phyloP scores from a whole-genome alignment of 495 filamentous ascomycete species.

The Lepraria neglecta region DNA sequence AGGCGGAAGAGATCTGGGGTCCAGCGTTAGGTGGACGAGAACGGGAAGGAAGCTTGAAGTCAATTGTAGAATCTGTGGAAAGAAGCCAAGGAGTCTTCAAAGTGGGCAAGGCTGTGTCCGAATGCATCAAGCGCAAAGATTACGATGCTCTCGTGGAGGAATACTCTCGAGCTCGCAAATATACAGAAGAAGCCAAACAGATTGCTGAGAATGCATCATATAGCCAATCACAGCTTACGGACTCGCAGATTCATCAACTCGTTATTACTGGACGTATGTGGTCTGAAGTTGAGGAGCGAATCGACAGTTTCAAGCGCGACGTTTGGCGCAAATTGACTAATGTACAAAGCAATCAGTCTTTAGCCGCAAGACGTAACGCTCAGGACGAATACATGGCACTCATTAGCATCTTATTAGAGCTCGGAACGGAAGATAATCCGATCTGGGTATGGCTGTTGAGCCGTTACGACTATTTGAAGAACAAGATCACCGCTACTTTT shows the following conservation, averaged over 20 bases:
- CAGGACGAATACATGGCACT: slow-evolving; percentile 84
- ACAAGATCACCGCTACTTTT: slow-evolving; percentile 67
- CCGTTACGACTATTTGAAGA: slow-evolving; percentile 79
- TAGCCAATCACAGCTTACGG: slow-evolving; percentile 47
- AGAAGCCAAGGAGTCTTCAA: slow-evolving; percentile 74
- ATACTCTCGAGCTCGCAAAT: slow-evolving; percentile 68
- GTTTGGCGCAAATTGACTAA: slow-evolving; percentile 73
- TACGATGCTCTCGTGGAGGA: slow-evolving; percentile 82
- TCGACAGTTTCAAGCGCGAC: slow-evolving; percentile 79
- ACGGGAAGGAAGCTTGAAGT: slow-evolving; percentile 76
- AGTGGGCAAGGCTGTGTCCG: slow-evolving; percentile 65
- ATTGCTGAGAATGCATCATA: slow-evolving; percentile 49
- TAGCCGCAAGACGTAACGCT: slow-evolving; percentile 45
- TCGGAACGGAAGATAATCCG: slow-evolving; percentile 91
- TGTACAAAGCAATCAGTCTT: slow-evolving; percentile 40
- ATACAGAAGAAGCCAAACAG: slow-evolving; percentile 64
- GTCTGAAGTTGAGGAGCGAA: slow-evolving; percentile 79
- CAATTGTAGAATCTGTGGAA: slow-evolving; percentile 65
- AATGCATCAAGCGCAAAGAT: slow-evolving; percentile 82
- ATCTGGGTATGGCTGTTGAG: slow-evolving; percentile 93
- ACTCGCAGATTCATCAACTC: slow-evolving; percentile 75
- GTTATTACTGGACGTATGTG: slow-evolving; percentile 90
- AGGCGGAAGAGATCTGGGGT: slow-evolving; percentile 95
- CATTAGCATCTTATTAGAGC: slow-evolving; percentile 77
- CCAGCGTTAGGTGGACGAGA: slow-evolving; percentile 89